Evolutionary conservation across 225 moss, liverwort and hornwort species (phyloP), one percentile per base, ranked within the genome.

Genomic region (Climacium dendroides): DNA sequence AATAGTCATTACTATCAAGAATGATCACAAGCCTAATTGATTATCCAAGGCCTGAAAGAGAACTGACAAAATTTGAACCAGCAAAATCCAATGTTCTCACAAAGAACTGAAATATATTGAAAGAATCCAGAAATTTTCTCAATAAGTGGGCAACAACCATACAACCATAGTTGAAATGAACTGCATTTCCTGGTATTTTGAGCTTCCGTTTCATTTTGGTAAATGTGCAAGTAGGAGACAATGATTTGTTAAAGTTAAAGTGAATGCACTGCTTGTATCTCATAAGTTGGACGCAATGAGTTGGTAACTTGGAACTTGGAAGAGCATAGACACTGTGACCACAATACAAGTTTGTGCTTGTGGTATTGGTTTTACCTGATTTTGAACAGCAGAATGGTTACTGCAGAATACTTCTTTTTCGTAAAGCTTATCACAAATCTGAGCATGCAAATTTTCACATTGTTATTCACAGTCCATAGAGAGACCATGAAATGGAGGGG

Each of bases 371-470:
- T 53, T 74, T 91, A 98, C 96, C 95, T 96, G 96, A 62, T 91
- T 94, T 80, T 91, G 91, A 67, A 96, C 74, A 81, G 81, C 89
- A 86, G 85, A 89, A 88, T 96, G 85, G 74, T 92, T 94, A 92
- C 88, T 94, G 80, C 92, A 94, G 30, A 91, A 94, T 30, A 96
- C 72, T 87, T 93, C 90, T 54, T 88, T 87, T 86, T 91, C 87
- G 26, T 87, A 92, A 48, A 98, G 94, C 63, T 88, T 92, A 71
- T 85, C 87, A 87, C 89, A 94, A 30, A 98, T 92, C 95, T 98
- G 53, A 66, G 89, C 92, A 92, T 43, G 34, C 43, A 72, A 79
- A 87, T 39, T 15, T 65, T 35, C 39, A 69, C 13, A 35, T 70
- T 5, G 43, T 85, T 29, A 24, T 59, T 73, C 6, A 52, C 11